Conservation (phyloP, 176 grass and related monocot species). For the Coix lacrymajobi region DNA sequence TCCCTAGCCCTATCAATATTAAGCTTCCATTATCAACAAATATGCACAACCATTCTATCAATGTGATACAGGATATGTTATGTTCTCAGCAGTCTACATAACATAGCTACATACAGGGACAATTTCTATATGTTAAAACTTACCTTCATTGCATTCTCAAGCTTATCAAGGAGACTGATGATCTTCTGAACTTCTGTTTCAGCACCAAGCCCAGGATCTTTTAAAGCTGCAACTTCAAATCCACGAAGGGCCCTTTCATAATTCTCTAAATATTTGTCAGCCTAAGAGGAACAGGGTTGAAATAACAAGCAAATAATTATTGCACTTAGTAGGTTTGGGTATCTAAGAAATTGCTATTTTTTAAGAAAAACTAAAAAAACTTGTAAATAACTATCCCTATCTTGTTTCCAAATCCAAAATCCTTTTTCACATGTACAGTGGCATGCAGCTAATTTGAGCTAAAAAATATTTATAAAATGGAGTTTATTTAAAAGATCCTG, state of each 20-base stretch:
- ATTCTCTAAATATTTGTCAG: slow-evolving; percentile 91
- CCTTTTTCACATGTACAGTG: background rate
- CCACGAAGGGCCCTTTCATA: slow-evolving; percentile 93
- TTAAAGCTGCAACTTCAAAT: slow-evolving; percentile 82
- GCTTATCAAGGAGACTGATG: slow-evolving; percentile 69
- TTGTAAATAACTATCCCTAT: background rate
- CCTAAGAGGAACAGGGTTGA: slow-evolving; percentile 40
- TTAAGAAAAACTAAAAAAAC: background rate
- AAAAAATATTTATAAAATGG: background rate
- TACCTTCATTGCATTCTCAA: slow-evolving; percentile 86
- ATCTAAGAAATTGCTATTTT: background rate
- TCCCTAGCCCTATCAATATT: background rate
- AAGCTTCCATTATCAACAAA: slow-evolving; percentile 1
- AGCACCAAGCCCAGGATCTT: slow-evolving; percentile 74
- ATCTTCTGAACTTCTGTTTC: slow-evolving; percentile 82
- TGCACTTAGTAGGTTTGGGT: background rate
- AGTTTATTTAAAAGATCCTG: background rate
- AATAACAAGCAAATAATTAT: slow-evolving; percentile 13
- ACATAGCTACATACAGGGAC: background rate
- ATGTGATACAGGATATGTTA: background rate
- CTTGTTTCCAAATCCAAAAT: background rate
- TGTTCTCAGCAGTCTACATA: slow-evolving; percentile 20
- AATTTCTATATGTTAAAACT: background rate
- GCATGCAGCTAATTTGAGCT: background rate
- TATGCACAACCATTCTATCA: background rate